Base-by-base conservation (phyloP, 345 rosid genomes). In the Gossypium rotundifolium region DNA sequence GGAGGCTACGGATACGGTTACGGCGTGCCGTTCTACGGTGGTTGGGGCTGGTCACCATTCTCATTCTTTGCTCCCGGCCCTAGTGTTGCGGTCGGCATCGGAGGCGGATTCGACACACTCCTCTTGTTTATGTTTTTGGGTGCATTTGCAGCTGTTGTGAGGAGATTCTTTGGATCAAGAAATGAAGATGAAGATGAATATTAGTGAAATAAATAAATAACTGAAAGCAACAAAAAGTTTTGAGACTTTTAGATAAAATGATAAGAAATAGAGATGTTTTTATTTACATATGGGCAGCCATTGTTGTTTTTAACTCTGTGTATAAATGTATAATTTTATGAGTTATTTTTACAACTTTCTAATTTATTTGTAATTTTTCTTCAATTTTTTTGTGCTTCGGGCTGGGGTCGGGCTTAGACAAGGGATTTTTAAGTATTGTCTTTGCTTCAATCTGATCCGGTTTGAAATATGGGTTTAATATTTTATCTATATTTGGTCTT, bases 21-120 rank as follows among this genome's bases (percentile, higher is more conserved):
- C 58, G 93, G 93, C 7, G 88, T 73, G 68, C 93, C 91, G 16
- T 84, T 84, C 83, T 94, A 88, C n/a, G 96, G 98, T 2, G 97
- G 97, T 27, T 91, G 88, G 85, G 98, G 98, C 18, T 92, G 97
- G 97, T 94, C 98, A 3, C 98, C 98, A 0, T 94, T 94, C 79
- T 90, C 97, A 11, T 92, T 84, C 85, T 94, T 91, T 63, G 84
- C 91, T 38, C 97, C 97, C 3, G 93, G 97, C 71, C 97, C 98
- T n/a, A 77, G 88, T 52, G 84, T 90, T 40, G 98, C 93, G 7
- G 64, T 94, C 13, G 97, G 98, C 42, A 58, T 79, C 17, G 97
- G 98, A 27, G 97, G 95, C 60, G 98, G 98, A 17, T 89, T 92
- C 12, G 98, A 94, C 12, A 63, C 75, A 61, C 16, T 91, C 11